These are phyloP conservation scores for Botrytis porri DNA, from an alignment of 2,329 filamentous ascomycete genomes.

Conservation along the genomic window DNA sequence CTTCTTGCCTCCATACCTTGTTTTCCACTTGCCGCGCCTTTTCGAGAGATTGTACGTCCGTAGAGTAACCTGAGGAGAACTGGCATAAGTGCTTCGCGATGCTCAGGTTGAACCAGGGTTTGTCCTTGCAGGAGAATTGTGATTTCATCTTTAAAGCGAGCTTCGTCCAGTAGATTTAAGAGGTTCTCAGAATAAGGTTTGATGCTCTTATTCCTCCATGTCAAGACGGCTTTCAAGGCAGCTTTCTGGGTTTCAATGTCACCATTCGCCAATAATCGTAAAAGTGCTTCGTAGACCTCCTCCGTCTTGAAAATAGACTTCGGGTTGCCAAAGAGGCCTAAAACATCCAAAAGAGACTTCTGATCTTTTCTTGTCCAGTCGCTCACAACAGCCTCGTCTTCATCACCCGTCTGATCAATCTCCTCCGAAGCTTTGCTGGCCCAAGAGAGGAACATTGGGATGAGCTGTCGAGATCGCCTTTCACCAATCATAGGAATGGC, in stretches of 20 bases:
- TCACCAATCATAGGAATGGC: constrained; percentile 76
- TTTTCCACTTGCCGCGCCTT: constrained; percentile 71
- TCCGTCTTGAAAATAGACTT: constrained; percentile 74
- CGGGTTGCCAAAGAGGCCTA: constrained; percentile 83
- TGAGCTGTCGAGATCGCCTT: constrained; percentile 77
- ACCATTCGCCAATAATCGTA: constrained; percentile 78
- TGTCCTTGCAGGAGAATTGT: constrained; percentile 79
- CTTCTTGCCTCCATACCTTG: constrained; percentile 79
- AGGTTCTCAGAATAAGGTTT: constrained; percentile 80
- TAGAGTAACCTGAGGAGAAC: constrained; percentile 85
- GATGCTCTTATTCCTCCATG: constrained; percentile 81
- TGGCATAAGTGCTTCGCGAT: constrained; percentile 74
- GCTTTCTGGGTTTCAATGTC: constrained; percentile 86
- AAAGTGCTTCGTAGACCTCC: constrained; percentile 72
- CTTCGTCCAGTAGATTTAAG: constrained; percentile 83
- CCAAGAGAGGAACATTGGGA: constrained; percentile 85
- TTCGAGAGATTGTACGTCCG: constrained; percentile 80
- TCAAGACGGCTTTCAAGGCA: constrained; percentile 77
- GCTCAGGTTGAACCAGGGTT: constrained; percentile 67
- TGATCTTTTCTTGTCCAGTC: constrained; percentile 76
- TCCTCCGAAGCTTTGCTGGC: constrained; percentile 49
- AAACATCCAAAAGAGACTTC: constrained; percentile 76
- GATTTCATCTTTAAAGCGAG: constrained; percentile 90
- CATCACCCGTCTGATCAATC: constrained; percentile 31
- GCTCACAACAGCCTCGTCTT: constrained; percentile 39